phyloP scores from a whole-genome alignment of 1,139 yeast genomes.

The Pneumocystis murina region DNA sequence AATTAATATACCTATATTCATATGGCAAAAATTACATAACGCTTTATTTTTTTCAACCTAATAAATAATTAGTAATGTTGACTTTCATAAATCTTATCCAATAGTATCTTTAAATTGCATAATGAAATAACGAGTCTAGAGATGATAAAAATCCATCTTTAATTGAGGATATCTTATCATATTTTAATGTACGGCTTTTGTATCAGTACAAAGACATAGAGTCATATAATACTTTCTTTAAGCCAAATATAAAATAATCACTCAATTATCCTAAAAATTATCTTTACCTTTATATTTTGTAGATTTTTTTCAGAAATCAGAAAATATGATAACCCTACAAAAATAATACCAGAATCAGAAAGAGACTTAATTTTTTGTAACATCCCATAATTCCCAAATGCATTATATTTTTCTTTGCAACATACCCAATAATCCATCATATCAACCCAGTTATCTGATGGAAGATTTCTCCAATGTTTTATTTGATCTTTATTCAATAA shows the following conservation, averaged over 20 bases:
- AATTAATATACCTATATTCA: neutral
- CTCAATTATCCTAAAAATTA: conserved; percentile 1
- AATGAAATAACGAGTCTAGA: neutral
- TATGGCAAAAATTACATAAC: neutral
- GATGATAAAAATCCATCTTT: neutral
- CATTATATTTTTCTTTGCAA: conserved; percentile 36
- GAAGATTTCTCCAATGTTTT: conserved; percentile 41
- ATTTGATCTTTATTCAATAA: neutral
- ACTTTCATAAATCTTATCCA: neutral
- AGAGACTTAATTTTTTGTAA: conserved; percentile 25
- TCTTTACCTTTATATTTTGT: conserved; percentile 14
- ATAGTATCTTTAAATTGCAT: neutral
- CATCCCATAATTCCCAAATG: conserved; percentile 10
- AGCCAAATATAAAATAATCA: conserved; percentile 7
- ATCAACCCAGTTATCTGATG: conserved; percentile 88
- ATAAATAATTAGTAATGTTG: neutral
- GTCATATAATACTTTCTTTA: conserved; percentile 13
- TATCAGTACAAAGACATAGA: conserved; percentile 13
- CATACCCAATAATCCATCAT: conserved; percentile 98
- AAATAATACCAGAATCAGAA: conserved; percentile 33
- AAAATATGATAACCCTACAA: conserved; percentile 48
- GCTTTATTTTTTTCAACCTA: neutral
- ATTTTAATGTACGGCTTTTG: conserved; percentile 14
- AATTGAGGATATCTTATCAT: neutral
- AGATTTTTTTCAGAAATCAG: conserved; percentile 25